These are phyloP conservation scores for Sporisorium reilianum DNA, from an alignment of 1,284 basidiomycete species.

Conservation along the genomic window DNA sequence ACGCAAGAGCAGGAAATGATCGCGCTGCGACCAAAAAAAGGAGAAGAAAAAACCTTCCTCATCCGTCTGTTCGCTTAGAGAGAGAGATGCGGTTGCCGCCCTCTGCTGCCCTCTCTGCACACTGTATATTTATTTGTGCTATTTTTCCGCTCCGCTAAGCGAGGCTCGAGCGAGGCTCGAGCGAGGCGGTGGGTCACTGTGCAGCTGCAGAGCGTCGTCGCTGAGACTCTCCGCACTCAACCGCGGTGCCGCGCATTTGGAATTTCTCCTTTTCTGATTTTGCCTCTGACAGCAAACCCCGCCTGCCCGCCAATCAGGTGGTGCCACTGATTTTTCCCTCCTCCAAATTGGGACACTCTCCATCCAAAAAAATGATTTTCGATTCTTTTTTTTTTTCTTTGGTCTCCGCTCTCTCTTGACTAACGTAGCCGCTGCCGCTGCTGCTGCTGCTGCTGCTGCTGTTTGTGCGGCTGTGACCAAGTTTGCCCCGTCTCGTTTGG, in stretches of 20 bases:
- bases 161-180: too few relatives aligned
- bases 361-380: too few relatives aligned
- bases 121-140: background rate
- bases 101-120: background rate
- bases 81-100: background rate
- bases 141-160: background rate
- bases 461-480: background rate
- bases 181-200: too few relatives aligned
- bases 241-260: conserved; percentile 7
- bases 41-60: conserved; percentile 1
- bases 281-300: background rate
- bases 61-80: conserved; percentile 2
- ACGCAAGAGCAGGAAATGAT: too few relatives aligned
- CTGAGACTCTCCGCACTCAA: background rate
- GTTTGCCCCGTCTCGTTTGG: conserved; percentile 8
- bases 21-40: too few relatives aligned
- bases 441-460: background rate
- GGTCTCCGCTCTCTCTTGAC: too few relatives aligned
- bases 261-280: conserved; percentile 1
- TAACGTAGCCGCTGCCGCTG: background rate
- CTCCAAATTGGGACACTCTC: background rate
- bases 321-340: too few relatives aligned
- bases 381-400: too few relatives aligned
- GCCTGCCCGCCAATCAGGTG: conserved; percentile 4
- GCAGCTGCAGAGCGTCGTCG: too few relatives aligned